Percentiles rank a stretch among this genome's conserved stretches.
Evolutionary conservation across 1,284 basidiomycete species (phyloP).

Genomic region (Tausonia pullulans): DNA sequence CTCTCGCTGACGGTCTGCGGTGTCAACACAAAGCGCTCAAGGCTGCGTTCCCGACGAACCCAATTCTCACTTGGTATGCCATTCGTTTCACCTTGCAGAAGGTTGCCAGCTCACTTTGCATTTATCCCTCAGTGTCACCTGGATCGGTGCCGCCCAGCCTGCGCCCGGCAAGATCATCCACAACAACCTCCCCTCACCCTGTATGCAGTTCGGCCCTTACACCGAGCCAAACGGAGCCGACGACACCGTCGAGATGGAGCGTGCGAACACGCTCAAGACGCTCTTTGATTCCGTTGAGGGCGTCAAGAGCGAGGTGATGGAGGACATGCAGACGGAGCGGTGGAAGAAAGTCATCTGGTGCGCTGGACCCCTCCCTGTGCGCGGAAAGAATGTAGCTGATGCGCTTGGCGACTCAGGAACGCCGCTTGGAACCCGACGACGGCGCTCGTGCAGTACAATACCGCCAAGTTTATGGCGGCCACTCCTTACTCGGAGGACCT

Average conservation of each 20-base stretch:
- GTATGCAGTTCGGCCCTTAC: slow-evolving; percentile 12
- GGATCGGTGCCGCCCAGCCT: slow-evolving; percentile 14
- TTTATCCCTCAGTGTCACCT: slow-evolving; percentile 3
- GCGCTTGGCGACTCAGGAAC: slow-evolving; percentile 21
- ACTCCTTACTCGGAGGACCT: slow-evolving; percentile 8
- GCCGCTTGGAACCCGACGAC: slow-evolving; percentile 25
- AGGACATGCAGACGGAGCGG: slow-evolving; percentile 39
- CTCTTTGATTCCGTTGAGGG: slow-evolving; percentile 3
- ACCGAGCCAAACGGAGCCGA: not conserved
- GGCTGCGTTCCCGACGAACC: slow-evolving; percentile 12
- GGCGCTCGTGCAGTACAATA: slow-evolving; percentile 14
- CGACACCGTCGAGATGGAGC: slow-evolving; percentile 7
- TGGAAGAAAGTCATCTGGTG: slow-evolving; percentile 40
- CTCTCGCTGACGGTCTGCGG: not conserved
- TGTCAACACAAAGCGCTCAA: not conserved
- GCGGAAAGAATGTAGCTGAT: not conserved
- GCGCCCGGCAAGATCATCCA: slow-evolving; percentile 1
- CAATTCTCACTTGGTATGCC: slow-evolving; percentile 5
- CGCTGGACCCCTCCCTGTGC: slow-evolving; percentile 1
- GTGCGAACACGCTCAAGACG: not conserved
- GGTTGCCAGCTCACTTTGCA: no score
- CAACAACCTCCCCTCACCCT: slow-evolving; percentile 16
- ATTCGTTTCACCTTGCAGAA: no score
- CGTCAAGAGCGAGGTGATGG: slow-evolving; percentile 21
- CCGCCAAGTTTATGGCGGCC: slow-evolving; percentile 9